Conservation (phyloP, 345 rosid species). For the Sisymbrium altissimum region DNA sequence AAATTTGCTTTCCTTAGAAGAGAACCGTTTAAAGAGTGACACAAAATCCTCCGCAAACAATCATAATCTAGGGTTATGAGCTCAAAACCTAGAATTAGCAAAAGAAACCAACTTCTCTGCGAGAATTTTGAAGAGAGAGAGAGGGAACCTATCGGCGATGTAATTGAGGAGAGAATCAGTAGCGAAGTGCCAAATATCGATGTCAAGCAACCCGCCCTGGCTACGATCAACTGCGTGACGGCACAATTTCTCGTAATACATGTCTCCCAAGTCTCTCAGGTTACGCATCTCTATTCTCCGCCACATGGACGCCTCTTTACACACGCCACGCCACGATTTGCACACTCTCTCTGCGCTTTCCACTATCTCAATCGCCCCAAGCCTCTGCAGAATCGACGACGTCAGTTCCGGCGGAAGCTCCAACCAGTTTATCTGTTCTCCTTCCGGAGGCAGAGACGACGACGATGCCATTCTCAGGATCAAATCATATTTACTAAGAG, state of each 20-base stretch:
- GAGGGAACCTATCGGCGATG: constrained; percentile 41
- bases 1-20: not conserved
- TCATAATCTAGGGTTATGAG: not conserved
- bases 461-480: no score
- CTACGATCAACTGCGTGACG: constrained; percentile 56
- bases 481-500: no score
- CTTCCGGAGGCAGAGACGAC: not conserved
- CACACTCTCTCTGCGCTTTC: constrained; percentile 50
- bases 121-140: not conserved
- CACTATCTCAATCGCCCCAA: constrained; percentile 43
- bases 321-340: constrained; percentile 18
- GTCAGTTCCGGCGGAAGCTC: not conserved
- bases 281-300: not conserved
- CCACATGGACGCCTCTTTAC: not conserved
- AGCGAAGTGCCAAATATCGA: constrained; percentile 41
- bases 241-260: constrained; percentile 27
- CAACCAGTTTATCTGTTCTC: not conserved
- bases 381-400: constrained; percentile 40
- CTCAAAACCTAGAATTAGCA: not conserved
- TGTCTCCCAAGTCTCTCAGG: not conserved
- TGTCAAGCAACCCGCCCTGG: constrained; percentile 40
- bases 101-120: no score
- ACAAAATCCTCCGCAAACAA: not conserved
- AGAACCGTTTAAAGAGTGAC: not conserved
- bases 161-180: constrained; percentile 43